Conservation (phyloP, 2,329 filamentous ascomycete genomes). For the Penicillium sp. region DNA sequence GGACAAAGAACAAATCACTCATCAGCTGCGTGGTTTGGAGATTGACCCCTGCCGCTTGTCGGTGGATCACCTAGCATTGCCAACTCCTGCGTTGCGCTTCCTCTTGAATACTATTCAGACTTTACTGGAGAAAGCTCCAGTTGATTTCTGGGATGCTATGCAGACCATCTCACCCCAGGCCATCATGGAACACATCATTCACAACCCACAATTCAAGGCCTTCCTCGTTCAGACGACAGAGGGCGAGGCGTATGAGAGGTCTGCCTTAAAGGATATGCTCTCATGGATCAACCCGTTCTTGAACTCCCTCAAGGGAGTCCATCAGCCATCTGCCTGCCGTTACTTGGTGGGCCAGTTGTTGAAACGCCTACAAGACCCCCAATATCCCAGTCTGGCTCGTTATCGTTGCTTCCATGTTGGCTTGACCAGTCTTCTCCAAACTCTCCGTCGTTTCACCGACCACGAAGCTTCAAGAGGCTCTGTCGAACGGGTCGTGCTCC, state of each 20-base stretch:
- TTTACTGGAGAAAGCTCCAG: conserved; percentile 68
- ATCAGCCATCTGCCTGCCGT: conserved; percentile 73
- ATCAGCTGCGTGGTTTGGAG: conserved; percentile 73
- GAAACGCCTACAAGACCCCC: conserved; percentile 47
- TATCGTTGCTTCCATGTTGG: conserved; percentile 46
- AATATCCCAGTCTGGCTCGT: conserved; percentile 40
- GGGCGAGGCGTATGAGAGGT: conserved; percentile 49
- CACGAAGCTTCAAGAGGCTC: conserved; percentile 43
- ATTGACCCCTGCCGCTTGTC: conserved; percentile 58
- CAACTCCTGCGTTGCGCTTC: conserved; percentile 59
- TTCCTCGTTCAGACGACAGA: conserved; percentile 49
- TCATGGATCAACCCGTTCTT: conserved; percentile 77
- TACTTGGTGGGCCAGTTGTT: conserved; percentile 73
- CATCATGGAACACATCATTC: conserved; percentile 78
- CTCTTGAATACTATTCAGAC: conserved; percentile 65
- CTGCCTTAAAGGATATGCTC: conserved; percentile 59
- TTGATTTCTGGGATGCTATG: conserved; percentile 84
- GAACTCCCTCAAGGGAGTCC: conserved; percentile 67
- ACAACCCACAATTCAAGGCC: conserved; percentile 61
- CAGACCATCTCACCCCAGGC: conserved; percentile 72
- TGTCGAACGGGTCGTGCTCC: conserved; percentile 46
- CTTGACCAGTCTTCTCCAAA: conserved; percentile 43
- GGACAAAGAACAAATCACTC: conserved; percentile 67
- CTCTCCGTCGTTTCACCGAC: conserved; percentile 46
- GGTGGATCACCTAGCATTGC: conserved; percentile 61